phyloP scores from a whole-genome alignment of 225 moss, liverwort and hornwort species.

The Climacium dendroides region DNA sequence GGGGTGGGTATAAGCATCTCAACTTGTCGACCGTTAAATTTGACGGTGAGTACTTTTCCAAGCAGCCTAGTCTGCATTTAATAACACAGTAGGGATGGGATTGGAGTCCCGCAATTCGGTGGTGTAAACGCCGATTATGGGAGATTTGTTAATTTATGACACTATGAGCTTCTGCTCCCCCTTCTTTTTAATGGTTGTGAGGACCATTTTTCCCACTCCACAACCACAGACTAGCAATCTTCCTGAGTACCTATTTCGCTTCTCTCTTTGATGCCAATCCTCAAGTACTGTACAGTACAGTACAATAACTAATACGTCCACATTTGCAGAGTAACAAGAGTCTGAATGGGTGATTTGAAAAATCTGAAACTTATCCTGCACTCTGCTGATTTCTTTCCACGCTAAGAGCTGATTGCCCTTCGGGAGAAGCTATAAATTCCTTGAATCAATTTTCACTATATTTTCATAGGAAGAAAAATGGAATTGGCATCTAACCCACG shows the following conservation, averaged over 20 bases:
- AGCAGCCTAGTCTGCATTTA: not conserved
- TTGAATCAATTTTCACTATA: no score
- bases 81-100: not conserved
- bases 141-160: not conserved
- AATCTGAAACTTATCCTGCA: not conserved
- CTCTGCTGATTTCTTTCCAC: not conserved
- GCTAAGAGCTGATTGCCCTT: no score
- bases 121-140: not conserved
- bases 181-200: not conserved
- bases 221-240: not conserved
- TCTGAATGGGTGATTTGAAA: not conserved
- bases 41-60: not conserved
- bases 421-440: no score
- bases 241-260: not conserved
- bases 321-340: not conserved
- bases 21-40: not conserved
- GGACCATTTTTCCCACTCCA: not conserved
- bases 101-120: not conserved
- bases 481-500: no score
- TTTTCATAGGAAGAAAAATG: no score
- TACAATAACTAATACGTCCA: not conserved
- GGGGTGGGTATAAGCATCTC: not conserved
- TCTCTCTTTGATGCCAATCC: not conserved
- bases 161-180: not conserved
- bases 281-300: not conserved